phyloP scores from a whole-genome alignment of 805 yeast species.

The Kodamaea leandrae region DNA sequence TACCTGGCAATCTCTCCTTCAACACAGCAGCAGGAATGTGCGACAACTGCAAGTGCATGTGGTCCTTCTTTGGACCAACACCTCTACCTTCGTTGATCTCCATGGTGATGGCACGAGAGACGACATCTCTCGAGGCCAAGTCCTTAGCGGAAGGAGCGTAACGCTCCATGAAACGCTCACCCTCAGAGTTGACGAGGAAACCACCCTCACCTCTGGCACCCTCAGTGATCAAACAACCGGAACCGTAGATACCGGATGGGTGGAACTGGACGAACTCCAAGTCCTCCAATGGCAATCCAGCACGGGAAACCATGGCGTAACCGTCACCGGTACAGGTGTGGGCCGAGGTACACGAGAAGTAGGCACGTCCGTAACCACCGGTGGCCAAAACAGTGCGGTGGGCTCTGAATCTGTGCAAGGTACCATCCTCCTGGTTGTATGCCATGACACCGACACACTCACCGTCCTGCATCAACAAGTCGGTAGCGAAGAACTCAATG shows the following conservation, averaged over 20 bases:
- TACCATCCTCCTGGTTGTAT: conserved; percentile 98
- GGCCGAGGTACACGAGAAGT: conserved; percentile 98
- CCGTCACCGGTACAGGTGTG: conserved; percentile 99
- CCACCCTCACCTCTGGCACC: conserved; percentile 99
- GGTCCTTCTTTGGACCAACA: conserved; percentile 95
- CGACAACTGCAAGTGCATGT: conserved; percentile 88
- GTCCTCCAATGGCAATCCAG: conserved; percentile 97
- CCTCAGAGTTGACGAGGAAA: conserved; percentile 89
- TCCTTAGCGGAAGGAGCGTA: conserved; percentile 99
- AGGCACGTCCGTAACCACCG: conserved; percentile 98
- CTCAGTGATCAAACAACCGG: conserved; percentile 98
- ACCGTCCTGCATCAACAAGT: conserved; percentile 90
- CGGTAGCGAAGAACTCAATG: conserved; percentile 95
- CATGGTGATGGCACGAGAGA: conserved; percentile 96
- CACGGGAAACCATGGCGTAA: conserved; percentile 96
- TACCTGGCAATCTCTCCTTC: conserved; percentile 97
- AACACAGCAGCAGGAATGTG: conserved; percentile 91
- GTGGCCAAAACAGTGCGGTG: conserved; percentile 96
- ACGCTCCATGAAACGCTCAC: conserved; percentile 99
- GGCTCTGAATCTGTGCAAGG: conserved; percentile 95
- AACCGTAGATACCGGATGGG: conserved; percentile 98
- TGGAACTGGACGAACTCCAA: conserved; percentile 98
- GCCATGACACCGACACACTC: conserved; percentile 96
- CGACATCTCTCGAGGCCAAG: conserved; percentile 97
- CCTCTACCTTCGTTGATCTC: conserved; percentile 99